These are phyloP conservation scores for Saccharomycopsis babjevae DNA, from an alignment of 805 yeast genomes.

Conservation along the genomic window DNA sequence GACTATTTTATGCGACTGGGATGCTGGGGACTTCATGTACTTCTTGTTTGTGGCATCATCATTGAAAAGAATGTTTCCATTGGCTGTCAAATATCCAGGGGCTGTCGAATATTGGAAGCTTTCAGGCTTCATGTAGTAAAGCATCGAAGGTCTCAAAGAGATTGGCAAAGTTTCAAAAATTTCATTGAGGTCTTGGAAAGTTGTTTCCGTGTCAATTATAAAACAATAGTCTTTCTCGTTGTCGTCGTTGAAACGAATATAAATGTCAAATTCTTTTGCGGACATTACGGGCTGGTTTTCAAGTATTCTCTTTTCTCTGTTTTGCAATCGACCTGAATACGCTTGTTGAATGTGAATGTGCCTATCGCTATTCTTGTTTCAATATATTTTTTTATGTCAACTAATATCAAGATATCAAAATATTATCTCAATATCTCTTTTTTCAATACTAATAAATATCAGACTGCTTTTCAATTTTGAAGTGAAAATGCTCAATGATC, in stretches of 20 bases:
- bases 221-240: constrained; percentile 85
- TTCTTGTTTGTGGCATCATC: constrained; percentile 39
- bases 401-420: too few relatives aligned
- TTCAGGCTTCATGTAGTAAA: constrained; percentile 53
- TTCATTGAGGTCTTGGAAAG: constrained; percentile 47
- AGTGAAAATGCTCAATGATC: too few relatives aligned
- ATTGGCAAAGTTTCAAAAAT: constrained; percentile 63
- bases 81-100: constrained; percentile 78
- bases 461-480: too few relatives aligned
- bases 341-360: too few relatives aligned
- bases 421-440: too few relatives aligned
- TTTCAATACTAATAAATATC: too few relatives aligned
- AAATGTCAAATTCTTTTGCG: constrained; percentile 32
- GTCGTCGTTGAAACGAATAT: constrained; percentile 77
- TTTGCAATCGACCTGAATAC: too few relatives aligned
- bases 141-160: constrained; percentile 69
- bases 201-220: constrained; percentile 49
- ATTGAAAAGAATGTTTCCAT: constrained; percentile 69
- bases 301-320: too few relatives aligned
- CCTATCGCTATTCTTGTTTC: too few relatives aligned
- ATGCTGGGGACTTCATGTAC: constrained; percentile 17
- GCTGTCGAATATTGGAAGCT: constrained; percentile 51
- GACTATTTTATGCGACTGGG: constrained; percentile 31
- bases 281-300: neutral
- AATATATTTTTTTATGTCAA: too few relatives aligned